Percentiles rank a stretch among this genome's conserved stretches.
Conservation (phyloP, 805 yeast species). For the Yarrowia sp. region DNA sequence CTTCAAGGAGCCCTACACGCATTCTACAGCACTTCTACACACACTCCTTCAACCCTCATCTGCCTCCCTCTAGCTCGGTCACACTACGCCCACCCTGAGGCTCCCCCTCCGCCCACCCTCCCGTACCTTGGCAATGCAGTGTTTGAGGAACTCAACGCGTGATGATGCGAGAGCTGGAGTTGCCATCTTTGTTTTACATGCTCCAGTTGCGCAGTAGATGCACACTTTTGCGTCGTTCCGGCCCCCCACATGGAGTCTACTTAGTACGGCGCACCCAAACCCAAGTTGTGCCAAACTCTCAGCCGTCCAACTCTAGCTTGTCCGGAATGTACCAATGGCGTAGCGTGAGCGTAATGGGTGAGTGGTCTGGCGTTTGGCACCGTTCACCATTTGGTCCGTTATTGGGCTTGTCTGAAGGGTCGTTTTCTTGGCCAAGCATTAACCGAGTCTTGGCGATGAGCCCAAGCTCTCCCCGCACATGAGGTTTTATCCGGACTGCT, state of each 20-base stretch:
- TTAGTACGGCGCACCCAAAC: constrained; percentile 22
- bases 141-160: constrained; percentile 14
- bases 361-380: background rate
- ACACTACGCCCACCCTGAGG: constrained; percentile 6
- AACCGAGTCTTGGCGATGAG: constrained; percentile 8
- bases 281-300: background rate
- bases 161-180: background rate
- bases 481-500: background rate
- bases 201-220: background rate
- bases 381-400: background rate
- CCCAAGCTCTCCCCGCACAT: constrained; percentile 17
- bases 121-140: constrained; percentile 17
- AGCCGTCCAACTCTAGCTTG: constrained; percentile 14
- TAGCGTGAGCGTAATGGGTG: background rate
- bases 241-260: constrained; percentile 6
- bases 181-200: background rate
- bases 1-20: too few species aligned
- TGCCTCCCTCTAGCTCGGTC: too few species aligned
- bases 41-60: background rate
- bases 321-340: constrained; percentile 16
- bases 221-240: constrained; percentile 2
- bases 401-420: too few species aligned
- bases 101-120: constrained; percentile 33
- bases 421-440: background rate
- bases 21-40: background rate